Base-by-base conservation (phyloP, 441 rosid species). In the Lepidium campestre region DNA sequence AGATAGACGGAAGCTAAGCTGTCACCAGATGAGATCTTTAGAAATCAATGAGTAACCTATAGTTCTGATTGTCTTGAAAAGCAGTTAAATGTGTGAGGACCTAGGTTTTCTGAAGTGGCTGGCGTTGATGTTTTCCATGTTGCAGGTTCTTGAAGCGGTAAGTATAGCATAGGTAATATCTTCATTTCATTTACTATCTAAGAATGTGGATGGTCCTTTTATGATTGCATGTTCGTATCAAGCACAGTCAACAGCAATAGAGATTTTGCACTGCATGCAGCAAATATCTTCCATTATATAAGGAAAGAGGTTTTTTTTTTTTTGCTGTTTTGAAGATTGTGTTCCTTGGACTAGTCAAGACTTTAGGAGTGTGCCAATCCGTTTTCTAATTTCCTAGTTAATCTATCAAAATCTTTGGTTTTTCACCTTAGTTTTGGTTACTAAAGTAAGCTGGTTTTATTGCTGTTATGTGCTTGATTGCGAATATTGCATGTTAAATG, bases 1-100 rank as follows among this genome's bases (percentile, higher is more conserved):
- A 54, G 40, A 55, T 47, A 60, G 70, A 41, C 11, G 57, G 59
- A 54, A 39, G 48, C 44, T 60, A 45, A 72, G 70, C 49, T 19
- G 75, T 75, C 70, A 62, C 72, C 77, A 73, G 70, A 75, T 75
- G 86, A 82, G 83, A 75, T 76, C 80, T 72, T 45, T 68, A 67
- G 81, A 65, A 73, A 77, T 52, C 77, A 81, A 72, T 74, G 62
- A 75, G 66, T 61, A 77, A 84, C 71, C 83, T 72, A 41, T 56
- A 69, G 81, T 81, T 81, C 79, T 80, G 61, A 74, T 54, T 63
- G 56, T 77, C 81, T 77, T 59, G 7, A 49, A 71, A 71, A 60
- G 63, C 62, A 71, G 58, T 67, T 23, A 57, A 23, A 7, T 49
- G 50, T 55, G 62, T 36, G 63, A 69, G 79, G 68, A 62, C 29